Conservation (phyloP, 768 basidiomycete genomes). For the Suillus ampliporus region DNA sequence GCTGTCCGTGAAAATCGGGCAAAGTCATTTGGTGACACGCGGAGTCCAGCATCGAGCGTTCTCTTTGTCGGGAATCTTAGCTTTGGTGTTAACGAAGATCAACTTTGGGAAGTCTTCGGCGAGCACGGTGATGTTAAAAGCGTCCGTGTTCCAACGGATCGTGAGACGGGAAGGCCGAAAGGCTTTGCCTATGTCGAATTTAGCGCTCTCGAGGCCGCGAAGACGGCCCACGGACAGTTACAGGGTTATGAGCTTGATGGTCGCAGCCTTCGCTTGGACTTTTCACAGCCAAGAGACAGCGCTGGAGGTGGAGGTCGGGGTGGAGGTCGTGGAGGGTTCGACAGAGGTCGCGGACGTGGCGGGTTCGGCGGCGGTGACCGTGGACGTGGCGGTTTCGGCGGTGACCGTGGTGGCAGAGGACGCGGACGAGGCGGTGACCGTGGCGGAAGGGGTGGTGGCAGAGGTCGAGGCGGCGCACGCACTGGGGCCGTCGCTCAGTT, state of each 20-base stretch:
- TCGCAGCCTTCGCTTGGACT: conserved; percentile 82
- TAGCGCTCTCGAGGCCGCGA: conserved; percentile 76
- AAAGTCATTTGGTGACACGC: conserved; percentile 74
- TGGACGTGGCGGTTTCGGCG: conserved; percentile 53
- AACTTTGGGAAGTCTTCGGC: conserved; percentile 88
- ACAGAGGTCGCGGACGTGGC: conserved; percentile 37
- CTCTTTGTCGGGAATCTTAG: conserved; percentile 93
- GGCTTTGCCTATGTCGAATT: conserved; percentile 99
- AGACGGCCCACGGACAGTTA: conserved; percentile 75
- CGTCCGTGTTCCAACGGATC: conserved; percentile 91
- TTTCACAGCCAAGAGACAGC: conserved; percentile 78
- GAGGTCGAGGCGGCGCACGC: conserved; percentile 51
- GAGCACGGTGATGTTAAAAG: conserved; percentile 85
- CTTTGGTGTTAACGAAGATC: conserved; percentile 80
- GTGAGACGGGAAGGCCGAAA: conserved; percentile 88
- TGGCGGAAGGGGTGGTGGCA: conserved; percentile 38
- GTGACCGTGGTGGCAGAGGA: conserved; percentile 49
- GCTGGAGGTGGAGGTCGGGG: conserved; percentile 51
- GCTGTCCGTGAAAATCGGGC: conserved; percentile 71
- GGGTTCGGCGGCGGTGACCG: conserved; percentile 45
- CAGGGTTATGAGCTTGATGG: conserved; percentile 82
- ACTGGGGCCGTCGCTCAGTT: conserved; percentile 57
- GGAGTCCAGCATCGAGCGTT: conserved; percentile 68
- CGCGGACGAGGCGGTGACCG: conserved; percentile 45
- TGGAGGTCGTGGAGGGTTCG: conserved; percentile 35